phyloP scores from a whole-genome alignment of 768 basidiomycete genomes.

The Lactarius sp. region DNA sequence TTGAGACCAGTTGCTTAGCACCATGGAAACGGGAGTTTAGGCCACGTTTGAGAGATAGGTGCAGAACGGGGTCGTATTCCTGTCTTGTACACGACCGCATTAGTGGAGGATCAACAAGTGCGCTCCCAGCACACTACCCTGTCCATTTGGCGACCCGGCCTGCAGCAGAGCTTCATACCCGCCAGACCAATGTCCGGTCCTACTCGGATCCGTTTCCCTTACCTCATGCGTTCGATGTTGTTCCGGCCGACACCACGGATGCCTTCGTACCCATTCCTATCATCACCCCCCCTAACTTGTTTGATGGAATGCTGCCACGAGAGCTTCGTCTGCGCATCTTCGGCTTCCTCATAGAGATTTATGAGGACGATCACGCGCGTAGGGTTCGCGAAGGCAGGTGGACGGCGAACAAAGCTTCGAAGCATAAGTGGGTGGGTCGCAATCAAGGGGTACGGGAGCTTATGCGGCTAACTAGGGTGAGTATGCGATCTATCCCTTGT shows the following conservation, averaged over 20 bases:
- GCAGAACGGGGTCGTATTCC: conserved; percentile 21
- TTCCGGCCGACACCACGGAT: conserved; percentile 47
- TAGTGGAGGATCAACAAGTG: background rate
- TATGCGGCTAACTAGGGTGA: conserved; percentile 73
- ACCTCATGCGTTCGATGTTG: conserved; percentile 43
- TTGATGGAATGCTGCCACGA: conserved; percentile 65
- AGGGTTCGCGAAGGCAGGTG: conserved; percentile 46
- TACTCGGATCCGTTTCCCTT: conserved; percentile 61
- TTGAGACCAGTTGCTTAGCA: conserved; percentile 36
- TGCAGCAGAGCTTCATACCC: conserved; percentile 24
- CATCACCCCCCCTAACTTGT: conserved; percentile 46
- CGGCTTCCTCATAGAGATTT: conserved; percentile 46
- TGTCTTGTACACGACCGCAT: conserved; percentile 17
- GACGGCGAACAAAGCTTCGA: conserved; percentile 57
- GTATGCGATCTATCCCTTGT: conserved; percentile 29
- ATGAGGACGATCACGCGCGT: conserved; percentile 54
- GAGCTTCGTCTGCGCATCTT: conserved; percentile 66
- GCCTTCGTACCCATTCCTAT: conserved; percentile 47
- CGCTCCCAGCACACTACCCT: conserved; percentile 21
- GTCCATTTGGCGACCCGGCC: conserved; percentile 21
- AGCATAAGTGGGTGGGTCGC: conserved; percentile 68
- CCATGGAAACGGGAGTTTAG: conserved; percentile 43
- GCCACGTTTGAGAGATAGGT: conserved; percentile 28
- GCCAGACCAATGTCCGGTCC: conserved; percentile 53
- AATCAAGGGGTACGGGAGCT: conserved; percentile 73